Percentiles rank a stretch among this genome's conserved stretches.
phyloP scores from a whole-genome alignment of 1,284 basidiomycete genomes.

The Leccinum subspadiceum region DNA sequence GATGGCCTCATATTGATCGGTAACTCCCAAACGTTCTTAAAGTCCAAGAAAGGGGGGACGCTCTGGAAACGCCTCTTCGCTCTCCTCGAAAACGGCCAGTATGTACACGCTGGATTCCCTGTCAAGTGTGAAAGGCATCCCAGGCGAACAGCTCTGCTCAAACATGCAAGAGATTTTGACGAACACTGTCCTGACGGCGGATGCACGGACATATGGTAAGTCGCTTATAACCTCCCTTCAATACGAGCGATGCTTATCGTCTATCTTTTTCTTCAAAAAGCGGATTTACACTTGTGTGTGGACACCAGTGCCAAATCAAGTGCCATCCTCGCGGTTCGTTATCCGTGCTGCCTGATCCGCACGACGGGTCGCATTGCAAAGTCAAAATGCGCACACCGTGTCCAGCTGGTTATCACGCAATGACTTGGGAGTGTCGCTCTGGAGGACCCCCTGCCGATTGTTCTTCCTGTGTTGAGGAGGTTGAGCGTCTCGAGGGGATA shows the following conservation, averaged over 20 bases:
- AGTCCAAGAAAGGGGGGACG: slow-evolving; percentile 48
- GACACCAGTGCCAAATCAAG: slow-evolving; percentile 49
- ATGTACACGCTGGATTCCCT: slow-evolving; percentile 57
- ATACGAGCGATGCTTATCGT: neutral
- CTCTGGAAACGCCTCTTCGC: slow-evolving; percentile 49
- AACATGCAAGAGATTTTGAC: slow-evolving; percentile 47
- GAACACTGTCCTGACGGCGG: slow-evolving; percentile 55
- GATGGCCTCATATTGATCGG: slow-evolving; percentile 60
- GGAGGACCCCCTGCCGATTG: neutral
- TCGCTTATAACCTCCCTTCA: neutral
- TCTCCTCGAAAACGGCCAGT: slow-evolving; percentile 38
- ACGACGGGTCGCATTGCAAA: slow-evolving; percentile 35
- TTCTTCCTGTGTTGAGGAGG: neutral
- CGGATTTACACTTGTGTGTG: slow-evolving; percentile 32
- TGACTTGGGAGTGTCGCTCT: neutral
- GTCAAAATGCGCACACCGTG: slow-evolving; percentile 16
- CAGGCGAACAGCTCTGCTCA: slow-evolving; percentile 37
- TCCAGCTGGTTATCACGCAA: neutral
- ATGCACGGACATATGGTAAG: slow-evolving; percentile 53
- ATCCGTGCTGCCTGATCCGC: slow-evolving; percentile 11
- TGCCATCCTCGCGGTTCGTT: slow-evolving; percentile 40
- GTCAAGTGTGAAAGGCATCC: slow-evolving; percentile 53
- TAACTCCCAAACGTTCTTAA: slow-evolving; percentile 52
- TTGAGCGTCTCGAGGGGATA: neutral
- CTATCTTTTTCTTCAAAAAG: neutral